Evolutionary conservation across 2,329 filamentous ascomycete genomes (phyloP).

Genomic region (Colletotrichum gigasporum): DNA sequence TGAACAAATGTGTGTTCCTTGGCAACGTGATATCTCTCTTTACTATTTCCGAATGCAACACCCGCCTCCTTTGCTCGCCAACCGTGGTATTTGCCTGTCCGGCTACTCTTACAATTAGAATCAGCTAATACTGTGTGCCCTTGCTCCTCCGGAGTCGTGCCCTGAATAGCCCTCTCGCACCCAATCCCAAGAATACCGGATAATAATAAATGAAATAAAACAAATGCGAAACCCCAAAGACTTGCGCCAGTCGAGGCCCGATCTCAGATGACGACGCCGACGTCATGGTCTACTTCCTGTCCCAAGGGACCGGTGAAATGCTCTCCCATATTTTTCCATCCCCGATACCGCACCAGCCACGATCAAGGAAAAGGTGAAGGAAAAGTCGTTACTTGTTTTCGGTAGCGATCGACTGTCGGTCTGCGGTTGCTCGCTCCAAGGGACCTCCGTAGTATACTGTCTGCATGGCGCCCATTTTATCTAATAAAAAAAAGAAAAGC

Average conservation of each 20-base stretch:
- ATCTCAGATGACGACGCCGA: background rate
- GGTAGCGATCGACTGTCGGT: slow-evolving; percentile 9
- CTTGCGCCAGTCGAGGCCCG: slow-evolving; percentile 10
- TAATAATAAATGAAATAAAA: background rate
- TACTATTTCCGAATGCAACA: background rate
- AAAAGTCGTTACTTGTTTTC: background rate
- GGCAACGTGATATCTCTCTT: background rate
- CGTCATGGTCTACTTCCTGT: slow-evolving; percentile 18
- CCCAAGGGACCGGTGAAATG: slow-evolving; percentile 18
- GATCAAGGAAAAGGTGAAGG: background rate
- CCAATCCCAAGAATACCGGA: background rate
- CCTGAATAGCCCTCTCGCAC: background rate
- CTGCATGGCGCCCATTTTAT: background rate
- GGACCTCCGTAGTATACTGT: background rate
- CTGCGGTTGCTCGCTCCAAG: slow-evolving; percentile 5
- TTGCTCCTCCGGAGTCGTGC: background rate
- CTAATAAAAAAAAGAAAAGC: background rate
- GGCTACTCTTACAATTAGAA: slow-evolving; percentile 27
- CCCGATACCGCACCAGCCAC: background rate
- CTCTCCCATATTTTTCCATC: slow-evolving; percentile 14
- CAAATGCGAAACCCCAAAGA: background rate
- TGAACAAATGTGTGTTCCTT: background rate
- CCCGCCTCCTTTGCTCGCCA: background rate
- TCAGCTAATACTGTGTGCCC: slow-evolving; percentile 17
- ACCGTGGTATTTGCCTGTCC: background rate